phyloP scores from a whole-genome alignment of 169 alveolate genomes.

The Toxoplasma gondii region DNA sequence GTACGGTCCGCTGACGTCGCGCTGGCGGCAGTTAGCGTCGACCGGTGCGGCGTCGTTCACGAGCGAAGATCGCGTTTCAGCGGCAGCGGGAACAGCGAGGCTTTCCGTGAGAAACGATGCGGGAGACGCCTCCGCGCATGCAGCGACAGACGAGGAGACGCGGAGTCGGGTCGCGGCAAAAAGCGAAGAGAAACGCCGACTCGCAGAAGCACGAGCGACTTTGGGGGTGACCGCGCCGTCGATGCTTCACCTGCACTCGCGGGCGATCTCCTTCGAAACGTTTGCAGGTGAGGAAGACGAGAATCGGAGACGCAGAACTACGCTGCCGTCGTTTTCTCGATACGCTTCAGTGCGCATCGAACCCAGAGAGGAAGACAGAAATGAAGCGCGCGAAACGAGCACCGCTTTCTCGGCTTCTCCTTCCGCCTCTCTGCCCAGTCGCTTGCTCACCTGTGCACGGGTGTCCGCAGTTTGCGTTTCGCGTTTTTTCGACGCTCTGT shows the following conservation, averaged over 20 bases:
- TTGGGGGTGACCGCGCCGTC: neutral
- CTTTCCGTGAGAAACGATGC: neutral
- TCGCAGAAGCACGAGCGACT: neutral
- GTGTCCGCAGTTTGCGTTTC: too few species aligned
- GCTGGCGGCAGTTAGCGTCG: neutral
- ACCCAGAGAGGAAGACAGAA: too few species aligned
- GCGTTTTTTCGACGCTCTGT: too few species aligned
- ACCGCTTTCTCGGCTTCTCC: too few species aligned
- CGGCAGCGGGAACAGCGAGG: neutral
- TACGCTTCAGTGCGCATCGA: too few species aligned
- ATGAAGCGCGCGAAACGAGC: too few species aligned
- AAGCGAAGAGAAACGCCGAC: neutral
- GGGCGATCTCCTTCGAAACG: neutral
- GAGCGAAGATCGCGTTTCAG: neutral
- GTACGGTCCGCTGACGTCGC: neutral
- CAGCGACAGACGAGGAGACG: neutral
- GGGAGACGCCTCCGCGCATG: neutral
- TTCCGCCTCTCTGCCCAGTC: too few species aligned
- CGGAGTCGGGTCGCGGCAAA: neutral
- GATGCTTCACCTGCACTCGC: conserved; percentile 27
- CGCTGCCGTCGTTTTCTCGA: too few species aligned
- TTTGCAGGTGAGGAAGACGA: neutral
- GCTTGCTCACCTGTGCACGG: too few species aligned
- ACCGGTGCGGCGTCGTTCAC: neutral
- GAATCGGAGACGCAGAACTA: neutral